A percentile compares a stretch with the other conserved stretches of the same genome.
These are phyloP conservation scores for Astrephomene gubernaculifera DNA, from an alignment of 139 green algal species.

Conservation along the genomic window DNA sequence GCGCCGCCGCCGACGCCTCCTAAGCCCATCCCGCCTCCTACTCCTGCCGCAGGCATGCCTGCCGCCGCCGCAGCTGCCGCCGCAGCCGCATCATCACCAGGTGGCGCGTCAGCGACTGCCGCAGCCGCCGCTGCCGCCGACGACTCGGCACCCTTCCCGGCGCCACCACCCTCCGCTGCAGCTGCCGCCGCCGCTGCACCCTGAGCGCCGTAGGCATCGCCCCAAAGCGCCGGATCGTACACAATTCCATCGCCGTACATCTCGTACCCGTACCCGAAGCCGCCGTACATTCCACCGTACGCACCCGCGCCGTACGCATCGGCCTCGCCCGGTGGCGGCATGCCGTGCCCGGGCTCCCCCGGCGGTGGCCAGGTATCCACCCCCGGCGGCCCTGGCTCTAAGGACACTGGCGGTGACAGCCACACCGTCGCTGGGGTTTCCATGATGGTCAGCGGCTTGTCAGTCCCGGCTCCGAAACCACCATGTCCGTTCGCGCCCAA, in stretches of 20 bases:
- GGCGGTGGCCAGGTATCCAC: not conserved
- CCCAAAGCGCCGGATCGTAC: constrained; percentile 19
- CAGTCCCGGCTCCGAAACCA: no score
- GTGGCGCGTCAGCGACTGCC: not conserved
- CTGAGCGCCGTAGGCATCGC: not conserved
- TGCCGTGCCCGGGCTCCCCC: not conserved
- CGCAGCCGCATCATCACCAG: constrained; percentile 13
- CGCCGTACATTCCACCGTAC: no score
- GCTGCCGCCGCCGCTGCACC: not conserved
- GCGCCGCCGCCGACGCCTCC: constrained; percentile 43
- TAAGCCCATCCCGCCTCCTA: constrained; percentile 6
- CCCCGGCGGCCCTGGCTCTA: constrained; percentile 15
- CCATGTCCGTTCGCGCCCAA: not conserved
- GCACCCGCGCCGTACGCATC: not conserved
- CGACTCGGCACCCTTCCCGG: not conserved
- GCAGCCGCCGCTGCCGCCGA: constrained; percentile 16
- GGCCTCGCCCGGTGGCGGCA: constrained; percentile 13
- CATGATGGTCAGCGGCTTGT: no score
- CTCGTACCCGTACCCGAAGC: constrained; percentile 19
- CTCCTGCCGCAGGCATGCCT: not conserved
- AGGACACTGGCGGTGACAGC: constrained; percentile 13
- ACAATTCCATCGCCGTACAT: constrained; percentile 27
- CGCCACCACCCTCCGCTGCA: not conserved
- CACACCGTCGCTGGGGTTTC: constrained; percentile 31
- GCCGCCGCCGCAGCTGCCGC: not conserved